A percentile compares a stretch with the other conserved stretches of the same genome.
These are phyloP conservation scores for Cystofilobasidium ferigula DNA, from an alignment of 768 basidiomycete genomes.

Conservation along the genomic window DNA sequence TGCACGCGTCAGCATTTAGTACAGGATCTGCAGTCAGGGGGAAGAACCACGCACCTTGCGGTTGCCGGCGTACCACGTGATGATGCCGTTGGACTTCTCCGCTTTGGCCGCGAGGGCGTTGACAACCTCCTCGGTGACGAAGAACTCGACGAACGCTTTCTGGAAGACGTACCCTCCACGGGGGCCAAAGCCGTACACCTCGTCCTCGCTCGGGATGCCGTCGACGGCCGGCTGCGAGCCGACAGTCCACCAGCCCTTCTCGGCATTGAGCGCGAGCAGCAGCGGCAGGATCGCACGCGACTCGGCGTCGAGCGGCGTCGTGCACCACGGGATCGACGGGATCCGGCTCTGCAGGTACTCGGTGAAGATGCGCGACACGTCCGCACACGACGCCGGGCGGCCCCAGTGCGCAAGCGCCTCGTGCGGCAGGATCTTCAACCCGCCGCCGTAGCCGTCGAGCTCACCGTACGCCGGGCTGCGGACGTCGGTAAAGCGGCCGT, in stretches of 20 bases:
- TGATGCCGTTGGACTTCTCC: constrained; percentile 37
- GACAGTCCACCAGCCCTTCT: constrained; percentile 83
- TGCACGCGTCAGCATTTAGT: not conserved
- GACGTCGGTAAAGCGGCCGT: constrained; percentile 40
- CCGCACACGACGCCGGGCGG: constrained; percentile 51
- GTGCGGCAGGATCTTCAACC: constrained; percentile 44
- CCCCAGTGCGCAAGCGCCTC: constrained; percentile 67
- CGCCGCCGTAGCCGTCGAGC: constrained; percentile 39
- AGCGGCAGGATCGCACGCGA: constrained; percentile 67
- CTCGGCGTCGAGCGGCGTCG: constrained; percentile 66
- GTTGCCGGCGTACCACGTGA: constrained; percentile 81
- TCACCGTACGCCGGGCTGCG: constrained; percentile 40
- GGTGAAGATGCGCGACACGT: constrained; percentile 69
- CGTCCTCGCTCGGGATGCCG: constrained; percentile 60
- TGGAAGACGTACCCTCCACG: constrained; percentile 88
- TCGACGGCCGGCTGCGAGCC: constrained; percentile 92
- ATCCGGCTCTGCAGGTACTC: constrained; percentile 61
- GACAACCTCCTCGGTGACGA: constrained; percentile 45
- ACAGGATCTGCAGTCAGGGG: no score
- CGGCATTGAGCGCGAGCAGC: constrained; percentile 60
- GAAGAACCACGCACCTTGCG: constrained; percentile 46
- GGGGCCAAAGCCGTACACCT: constrained; percentile 86
- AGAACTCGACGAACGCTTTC: constrained; percentile 96
- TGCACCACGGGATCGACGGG: constrained; percentile 76
- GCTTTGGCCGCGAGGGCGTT: constrained; percentile 44